Conservation (phyloP, 2,329 filamentous ascomycete genomes). For the Penicillium sp. region DNA sequence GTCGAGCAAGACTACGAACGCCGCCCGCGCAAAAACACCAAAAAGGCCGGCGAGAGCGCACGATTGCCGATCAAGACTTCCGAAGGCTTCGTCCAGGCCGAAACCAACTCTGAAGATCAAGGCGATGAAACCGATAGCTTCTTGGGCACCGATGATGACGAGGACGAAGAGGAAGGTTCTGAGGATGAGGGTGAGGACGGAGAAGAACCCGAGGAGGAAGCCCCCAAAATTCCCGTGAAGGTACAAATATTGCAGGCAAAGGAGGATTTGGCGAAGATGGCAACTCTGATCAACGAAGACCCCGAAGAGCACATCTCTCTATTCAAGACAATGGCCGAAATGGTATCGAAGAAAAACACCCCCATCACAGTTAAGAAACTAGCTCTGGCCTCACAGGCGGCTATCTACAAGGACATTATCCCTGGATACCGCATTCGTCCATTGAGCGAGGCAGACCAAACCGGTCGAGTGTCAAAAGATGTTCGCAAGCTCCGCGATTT, state of each 20-base stretch:
- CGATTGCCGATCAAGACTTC: conserved; percentile 83
- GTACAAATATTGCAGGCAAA: conserved; percentile 85
- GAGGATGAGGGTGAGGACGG: conserved; percentile 39
- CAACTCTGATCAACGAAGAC: conserved; percentile 78
- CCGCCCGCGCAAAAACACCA: conserved; percentile 70
- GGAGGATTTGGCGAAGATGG: conserved; percentile 85
- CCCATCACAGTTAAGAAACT: conserved; percentile 78
- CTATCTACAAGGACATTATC: conserved; percentile 93
- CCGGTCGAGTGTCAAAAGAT: conserved; percentile 85
- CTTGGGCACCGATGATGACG: conserved; percentile 59
- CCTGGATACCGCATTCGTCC: conserved; percentile 93
- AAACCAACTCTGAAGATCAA: conserved; percentile 47
- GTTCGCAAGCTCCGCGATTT: conserved; percentile 78
- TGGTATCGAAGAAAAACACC: conserved; percentile 60
- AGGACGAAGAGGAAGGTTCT: conserved; percentile 48
- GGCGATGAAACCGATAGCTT: conserved; percentile 63
- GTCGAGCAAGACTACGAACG: conserved; percentile 89
- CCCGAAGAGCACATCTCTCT: conserved; percentile 84
- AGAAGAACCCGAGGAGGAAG: conserved; percentile 51
- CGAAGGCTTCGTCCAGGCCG: conserved; percentile 68
- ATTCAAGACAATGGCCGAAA: conserved; percentile 73
- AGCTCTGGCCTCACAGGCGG: conserved; percentile 78
- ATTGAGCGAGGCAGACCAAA: conserved; percentile 68
- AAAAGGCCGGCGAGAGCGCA: conserved; percentile 70
- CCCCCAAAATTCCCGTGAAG: conserved; percentile 67